Evolutionary conservation across 2,329 filamentous ascomycete genomes (phyloP).

Genomic region (Paraphoma chrysanthemicola): DNA sequence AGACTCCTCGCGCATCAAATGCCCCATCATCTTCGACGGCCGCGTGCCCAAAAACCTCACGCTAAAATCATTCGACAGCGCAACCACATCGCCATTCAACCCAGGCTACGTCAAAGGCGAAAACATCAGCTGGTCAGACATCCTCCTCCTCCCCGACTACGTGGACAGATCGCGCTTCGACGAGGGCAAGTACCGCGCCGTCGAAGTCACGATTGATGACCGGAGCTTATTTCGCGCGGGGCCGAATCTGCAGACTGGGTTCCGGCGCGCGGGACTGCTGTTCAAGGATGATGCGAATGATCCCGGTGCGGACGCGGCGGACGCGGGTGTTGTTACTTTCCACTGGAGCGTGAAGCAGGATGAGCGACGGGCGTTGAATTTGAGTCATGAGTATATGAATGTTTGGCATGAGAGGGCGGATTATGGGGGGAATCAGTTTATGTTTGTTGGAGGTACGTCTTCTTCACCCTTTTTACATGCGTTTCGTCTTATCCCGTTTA

Average conservation of each 20-base stretch:
- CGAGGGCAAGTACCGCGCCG: conserved; percentile 10
- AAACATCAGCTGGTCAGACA: conserved; percentile 32
- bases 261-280: conserved; percentile 32
- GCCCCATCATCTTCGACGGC: conserved; percentile 41
- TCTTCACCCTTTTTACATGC: neutral
- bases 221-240: conserved; percentile 26
- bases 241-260: conserved; percentile 24
- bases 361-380: conserved; percentile 18
- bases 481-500: too few relatives aligned
- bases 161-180: conserved; percentile 38
- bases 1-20: conserved; percentile 15
- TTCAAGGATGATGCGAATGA: conserved; percentile 29
- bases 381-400: conserved; percentile 41
- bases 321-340: conserved; percentile 31
- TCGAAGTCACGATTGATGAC: conserved; percentile 37
- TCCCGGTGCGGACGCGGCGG: conserved; percentile 23
- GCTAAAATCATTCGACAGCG: conserved; percentile 25
- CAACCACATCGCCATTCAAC: conserved; percentile 23
- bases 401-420: conserved; percentile 38
- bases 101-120: conserved; percentile 33
- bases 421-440: conserved; percentile 34
- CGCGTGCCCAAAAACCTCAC: conserved; percentile 27
- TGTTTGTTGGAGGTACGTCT: conserved; percentile 18
- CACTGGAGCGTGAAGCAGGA: conserved; percentile 36
- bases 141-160: conserved; percentile 31